These are phyloP conservation scores for Arctium lappa DNA, from an alignment of 129 eudicot genomes.

Conservation along the genomic window DNA sequence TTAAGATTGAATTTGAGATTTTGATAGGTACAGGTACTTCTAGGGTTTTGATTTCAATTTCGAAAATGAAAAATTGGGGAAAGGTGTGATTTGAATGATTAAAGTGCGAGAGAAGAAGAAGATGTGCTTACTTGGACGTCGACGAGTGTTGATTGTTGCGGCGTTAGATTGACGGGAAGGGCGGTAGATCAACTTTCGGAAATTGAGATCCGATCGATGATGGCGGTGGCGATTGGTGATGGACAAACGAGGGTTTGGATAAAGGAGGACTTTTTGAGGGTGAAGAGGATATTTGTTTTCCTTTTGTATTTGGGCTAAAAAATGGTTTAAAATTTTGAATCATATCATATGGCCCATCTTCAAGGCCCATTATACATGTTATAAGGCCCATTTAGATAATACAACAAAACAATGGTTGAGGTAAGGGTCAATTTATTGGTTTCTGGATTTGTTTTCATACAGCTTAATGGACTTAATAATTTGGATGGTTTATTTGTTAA, in stretches of 20 bases:
- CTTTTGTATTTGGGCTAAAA: not conserved
- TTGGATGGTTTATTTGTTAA: no score
- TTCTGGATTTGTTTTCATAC: no score
- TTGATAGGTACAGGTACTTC: not conserved
- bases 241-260: not conserved
- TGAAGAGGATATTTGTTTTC: not conserved
- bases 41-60: constrained; percentile 11
- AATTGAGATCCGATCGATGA: constrained; percentile 7
- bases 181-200: not conserved
- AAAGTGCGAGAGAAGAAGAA: not conserved
- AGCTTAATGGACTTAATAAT: no score
- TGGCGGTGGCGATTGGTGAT: constrained; percentile 9
- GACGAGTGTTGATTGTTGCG: not conserved
- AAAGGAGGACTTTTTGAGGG: not conserved
- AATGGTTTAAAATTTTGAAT: not conserved
- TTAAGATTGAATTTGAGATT: not conserved
- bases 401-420: not conserved
- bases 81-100: not conserved
- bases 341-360: no score
- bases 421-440: not conserved
- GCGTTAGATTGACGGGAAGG: not conserved
- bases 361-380: not conserved
- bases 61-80: not conserved
- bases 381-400: not conserved
- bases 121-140: not conserved